A percentile compares a stretch with the other conserved stretches of the same genome.
Evolutionary conservation across 768 basidiomycete genomes (phyloP).

Genomic region (Trametes meyenii): DNA sequence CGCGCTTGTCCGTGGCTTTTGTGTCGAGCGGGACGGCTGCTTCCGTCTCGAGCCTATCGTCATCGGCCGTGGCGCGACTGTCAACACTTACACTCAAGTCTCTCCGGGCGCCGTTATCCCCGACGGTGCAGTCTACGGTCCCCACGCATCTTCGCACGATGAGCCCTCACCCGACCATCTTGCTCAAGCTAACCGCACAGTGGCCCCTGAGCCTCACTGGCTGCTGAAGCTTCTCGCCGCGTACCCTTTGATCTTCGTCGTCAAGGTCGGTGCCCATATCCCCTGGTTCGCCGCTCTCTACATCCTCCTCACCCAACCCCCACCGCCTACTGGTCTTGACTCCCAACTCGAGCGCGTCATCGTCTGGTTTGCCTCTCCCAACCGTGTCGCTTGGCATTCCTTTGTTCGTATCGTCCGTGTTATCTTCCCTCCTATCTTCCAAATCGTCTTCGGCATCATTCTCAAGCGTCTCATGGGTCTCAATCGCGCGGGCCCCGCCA

Average conservation of each 20-base stretch:
- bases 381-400: conserved; percentile 45
- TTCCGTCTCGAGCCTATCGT: conserved; percentile 45
- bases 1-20: conserved; percentile 46
- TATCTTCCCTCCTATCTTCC: conserved; percentile 42
- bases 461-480: conserved; percentile 47
- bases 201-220: conserved; percentile 37
- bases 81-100: conserved; percentile 49
- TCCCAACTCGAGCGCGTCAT: conserved; percentile 44
- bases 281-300: conserved; percentile 47
- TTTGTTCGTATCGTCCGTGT: conserved; percentile 44
- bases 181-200: conserved; percentile 45
- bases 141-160: conserved; percentile 49
- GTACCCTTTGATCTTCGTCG: conserved; percentile 42
- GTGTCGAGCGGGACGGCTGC: conserved; percentile 48
- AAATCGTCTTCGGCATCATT: conserved; percentile 42
- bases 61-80: conserved; percentile 42
- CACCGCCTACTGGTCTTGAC: conserved; percentile 30
- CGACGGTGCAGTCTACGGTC: conserved; percentile 45
- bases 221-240: conserved; percentile 41
- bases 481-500: conserved; percentile 35
- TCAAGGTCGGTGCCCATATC: conserved; percentile 41
- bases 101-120: conserved; percentile 45
- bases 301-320: conserved; percentile 40
- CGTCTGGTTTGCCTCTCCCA: conserved; percentile 47
- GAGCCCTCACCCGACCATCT: conserved; percentile 39